phyloP scores from a whole-genome alignment of 257 asterid genomes.

The Voacanga thouarsii region DNA sequence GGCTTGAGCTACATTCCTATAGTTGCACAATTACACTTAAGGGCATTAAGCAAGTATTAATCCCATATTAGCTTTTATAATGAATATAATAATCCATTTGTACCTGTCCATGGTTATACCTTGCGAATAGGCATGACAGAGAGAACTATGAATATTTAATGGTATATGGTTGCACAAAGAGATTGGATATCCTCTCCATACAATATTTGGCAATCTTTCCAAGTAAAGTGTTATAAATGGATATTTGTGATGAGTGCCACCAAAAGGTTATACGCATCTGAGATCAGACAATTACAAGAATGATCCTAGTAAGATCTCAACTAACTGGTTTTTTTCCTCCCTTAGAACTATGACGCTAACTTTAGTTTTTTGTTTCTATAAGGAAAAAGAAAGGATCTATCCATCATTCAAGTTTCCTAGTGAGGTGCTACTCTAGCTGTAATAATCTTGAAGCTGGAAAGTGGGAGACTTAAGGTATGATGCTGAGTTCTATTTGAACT shows the following conservation, averaged over 20 bases:
- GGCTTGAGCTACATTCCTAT: neutral
- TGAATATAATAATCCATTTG: too few relatives aligned
- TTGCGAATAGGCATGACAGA: slow-evolving; percentile 27
- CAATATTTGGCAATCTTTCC: slow-evolving; percentile 16
- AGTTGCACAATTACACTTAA: neutral
- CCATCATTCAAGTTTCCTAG: slow-evolving; percentile 37
- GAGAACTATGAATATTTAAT: slow-evolving; percentile 27
- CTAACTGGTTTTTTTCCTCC: neutral
- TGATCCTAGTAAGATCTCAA: neutral
- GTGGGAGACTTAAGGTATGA: slow-evolving; percentile 24
- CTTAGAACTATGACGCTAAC: neutral
- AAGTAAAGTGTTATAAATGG: slow-evolving; percentile 23
- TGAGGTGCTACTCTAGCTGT: slow-evolving; percentile 36
- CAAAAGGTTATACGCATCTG: slow-evolving; percentile 24
- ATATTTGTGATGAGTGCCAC: slow-evolving; percentile 34
- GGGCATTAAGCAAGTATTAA: neutral
- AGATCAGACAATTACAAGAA: slow-evolving; percentile 14
- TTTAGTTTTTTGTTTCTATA: neutral
- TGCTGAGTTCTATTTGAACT: neutral
- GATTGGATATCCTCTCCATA: slow-evolving; percentile 23
- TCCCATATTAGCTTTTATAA: neutral
- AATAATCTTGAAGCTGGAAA: slow-evolving; percentile 25
- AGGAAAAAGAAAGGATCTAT: slow-evolving; percentile 25
- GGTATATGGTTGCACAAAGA: slow-evolving; percentile 26
- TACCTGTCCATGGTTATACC: neutral